Percentiles rank a stretch among this genome's conserved stretches.
These are phyloP conservation scores for Cryphonectria naterciae DNA, from an alignment of 2,329 filamentous ascomycete species.

Conservation along the genomic window DNA sequence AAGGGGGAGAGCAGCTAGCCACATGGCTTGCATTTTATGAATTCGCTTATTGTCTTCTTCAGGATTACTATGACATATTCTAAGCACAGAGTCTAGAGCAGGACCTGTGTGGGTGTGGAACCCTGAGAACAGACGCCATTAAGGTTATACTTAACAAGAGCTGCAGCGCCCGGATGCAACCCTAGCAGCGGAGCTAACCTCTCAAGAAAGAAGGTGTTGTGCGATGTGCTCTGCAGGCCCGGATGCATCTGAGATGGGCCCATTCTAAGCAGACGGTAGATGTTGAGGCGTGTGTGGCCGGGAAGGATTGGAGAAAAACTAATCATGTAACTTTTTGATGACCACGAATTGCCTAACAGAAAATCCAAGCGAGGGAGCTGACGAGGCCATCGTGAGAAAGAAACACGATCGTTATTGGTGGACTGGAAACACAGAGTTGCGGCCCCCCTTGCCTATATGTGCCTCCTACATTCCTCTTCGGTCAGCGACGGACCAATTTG, in stretches of 20 bases:
- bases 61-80: background rate
- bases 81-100: background rate
- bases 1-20: background rate
- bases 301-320: background rate
- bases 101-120: no score
- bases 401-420: constrained; percentile 4
- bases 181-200: background rate
- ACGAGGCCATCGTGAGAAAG: constrained; percentile 5
- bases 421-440: background rate
- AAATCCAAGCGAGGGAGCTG: background rate
- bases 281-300: background rate
- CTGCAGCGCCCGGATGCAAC: background rate
- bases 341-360: background rate
- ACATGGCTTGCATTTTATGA: background rate
- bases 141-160: background rate
- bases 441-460: constrained; percentile 11
- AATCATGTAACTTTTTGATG: background rate
- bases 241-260: background rate
- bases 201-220: constrained; percentile 8
- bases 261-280: background rate
- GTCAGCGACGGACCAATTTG: constrained; percentile 18
- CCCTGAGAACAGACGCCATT: background rate
- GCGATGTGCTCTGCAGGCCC: background rate
- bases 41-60: background rate
- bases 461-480: constrained; percentile 14